Conservation (phyloP, 176 grass and related monocot species). For the Olyra latifolia region DNA sequence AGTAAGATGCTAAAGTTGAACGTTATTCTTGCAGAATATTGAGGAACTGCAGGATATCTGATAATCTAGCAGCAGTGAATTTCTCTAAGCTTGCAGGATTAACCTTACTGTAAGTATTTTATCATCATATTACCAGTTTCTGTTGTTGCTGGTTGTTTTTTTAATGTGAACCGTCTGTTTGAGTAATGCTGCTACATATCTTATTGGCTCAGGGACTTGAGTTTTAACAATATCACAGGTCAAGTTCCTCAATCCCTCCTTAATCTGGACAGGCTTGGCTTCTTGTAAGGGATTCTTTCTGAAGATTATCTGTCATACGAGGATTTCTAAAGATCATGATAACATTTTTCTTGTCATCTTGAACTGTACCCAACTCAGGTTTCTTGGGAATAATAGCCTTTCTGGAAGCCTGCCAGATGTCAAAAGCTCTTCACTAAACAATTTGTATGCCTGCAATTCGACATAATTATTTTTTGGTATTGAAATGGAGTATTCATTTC, state of each 20-base stretch:
- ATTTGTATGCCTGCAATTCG: constrained; percentile 53
- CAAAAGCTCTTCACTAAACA: constrained; percentile 56
- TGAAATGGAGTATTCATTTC: background rate
- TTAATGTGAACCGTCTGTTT: background rate
- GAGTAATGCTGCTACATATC: background rate
- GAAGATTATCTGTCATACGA: background rate
- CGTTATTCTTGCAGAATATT: constrained; percentile 51
- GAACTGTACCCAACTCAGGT: constrained; percentile 40
- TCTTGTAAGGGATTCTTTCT: constrained; percentile 60
- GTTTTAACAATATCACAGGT: constrained; percentile 91
- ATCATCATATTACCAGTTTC: background rate
- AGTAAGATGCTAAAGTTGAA: background rate
- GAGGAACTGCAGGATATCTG: constrained; percentile 78
- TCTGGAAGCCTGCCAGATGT: constrained; percentile 56
- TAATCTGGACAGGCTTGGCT: constrained; percentile 44
- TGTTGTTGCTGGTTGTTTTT: background rate
- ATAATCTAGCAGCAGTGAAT: constrained; percentile 48
- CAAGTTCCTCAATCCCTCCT: constrained; percentile 72
- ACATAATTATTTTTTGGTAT: background rate
- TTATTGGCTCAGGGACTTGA: constrained; percentile 64
- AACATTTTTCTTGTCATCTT: background rate
- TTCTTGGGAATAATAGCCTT: constrained; percentile 94
- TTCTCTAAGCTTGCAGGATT: constrained; percentile 53
- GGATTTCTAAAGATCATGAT: background rate
- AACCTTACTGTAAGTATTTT: constrained; percentile 46